Percentiles rank a stretch among this genome's conserved stretches.
phyloP scores from a whole-genome alignment of 192 early-diverging fungal species.

The Umbelopsis sp. region DNA sequence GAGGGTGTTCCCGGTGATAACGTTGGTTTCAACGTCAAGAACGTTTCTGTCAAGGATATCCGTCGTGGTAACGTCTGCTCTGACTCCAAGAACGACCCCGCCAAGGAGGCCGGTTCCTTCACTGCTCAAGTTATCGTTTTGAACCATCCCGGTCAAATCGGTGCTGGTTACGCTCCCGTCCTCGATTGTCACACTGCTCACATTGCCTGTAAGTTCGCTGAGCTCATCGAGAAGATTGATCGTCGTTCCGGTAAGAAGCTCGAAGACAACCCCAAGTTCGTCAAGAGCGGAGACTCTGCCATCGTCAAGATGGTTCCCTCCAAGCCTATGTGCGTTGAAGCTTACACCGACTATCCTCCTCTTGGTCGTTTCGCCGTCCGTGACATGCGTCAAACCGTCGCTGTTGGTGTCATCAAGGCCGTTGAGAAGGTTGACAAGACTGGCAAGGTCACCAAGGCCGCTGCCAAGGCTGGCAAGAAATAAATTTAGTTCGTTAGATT shows the following conservation, averaged over 20 bases:
- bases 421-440: slow-evolving; percentile 83
- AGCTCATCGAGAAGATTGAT: slow-evolving; percentile 94
- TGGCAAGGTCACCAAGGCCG: slow-evolving; percentile 80
- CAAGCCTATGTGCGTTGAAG: slow-evolving; percentile 97
- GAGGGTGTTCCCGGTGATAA: slow-evolving; percentile 95
- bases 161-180: slow-evolving; percentile 93
- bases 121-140: slow-evolving; percentile 93
- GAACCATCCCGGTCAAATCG: slow-evolving; percentile 96
- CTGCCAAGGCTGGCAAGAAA: slow-evolving; percentile 78
- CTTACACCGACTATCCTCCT: slow-evolving; percentile 90
- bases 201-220: slow-evolving; percentile 95
- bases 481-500: slow-evolving; percentile 47
- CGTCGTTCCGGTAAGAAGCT: slow-evolving; percentile 92
- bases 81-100: slow-evolving; percentile 96
- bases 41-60: slow-evolving; percentile 97
- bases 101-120: slow-evolving; percentile 89
- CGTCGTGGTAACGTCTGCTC: slow-evolving; percentile 95
- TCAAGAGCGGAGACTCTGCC: slow-evolving; percentile 94
- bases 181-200: slow-evolving; percentile 96
- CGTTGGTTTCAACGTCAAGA: slow-evolving; percentile 99
- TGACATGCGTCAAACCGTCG: slow-evolving; percentile 97
- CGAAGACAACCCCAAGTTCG: slow-evolving; percentile 92
- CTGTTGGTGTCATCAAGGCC: slow-evolving; percentile 95
- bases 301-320: slow-evolving; percentile 94
- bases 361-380: slow-evolving; percentile 97